Conservation (phyloP, 164 flowering plant genomes). For the Santalum album region DNA sequence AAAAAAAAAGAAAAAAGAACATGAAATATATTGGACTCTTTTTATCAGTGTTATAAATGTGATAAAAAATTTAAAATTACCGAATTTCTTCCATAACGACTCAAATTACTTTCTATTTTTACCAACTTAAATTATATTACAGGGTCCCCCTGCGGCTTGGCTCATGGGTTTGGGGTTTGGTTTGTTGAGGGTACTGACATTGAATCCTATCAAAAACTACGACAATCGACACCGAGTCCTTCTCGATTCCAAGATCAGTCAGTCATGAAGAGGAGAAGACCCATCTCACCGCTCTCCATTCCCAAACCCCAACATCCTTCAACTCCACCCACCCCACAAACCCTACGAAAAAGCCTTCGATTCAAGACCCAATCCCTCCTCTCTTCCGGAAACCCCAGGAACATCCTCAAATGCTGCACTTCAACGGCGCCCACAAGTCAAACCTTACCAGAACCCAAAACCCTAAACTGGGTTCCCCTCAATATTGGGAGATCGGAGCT, state of each 20-base stretch:
- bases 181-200: no score
- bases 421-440: not conserved
- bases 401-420: conserved; percentile 5
- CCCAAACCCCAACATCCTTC: conserved; percentile 10
- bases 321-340: not conserved
- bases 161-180: no score
- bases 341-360: not conserved
- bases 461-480: conserved; percentile 58
- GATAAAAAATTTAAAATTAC: no score
- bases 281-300: conserved; percentile 17
- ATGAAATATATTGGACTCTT: no score
- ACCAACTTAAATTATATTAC: no score
- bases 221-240: no score
- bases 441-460: conserved; percentile 4
- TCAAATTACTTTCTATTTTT: no score
- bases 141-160: no score
- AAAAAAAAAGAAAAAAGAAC: no score
- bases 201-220: no score
- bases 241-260: not conserved
- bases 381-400: conserved; percentile 8
- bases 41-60: no score
- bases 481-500: conserved; percentile 60
- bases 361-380: not conserved
- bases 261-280: not conserved
- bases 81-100: no score